Percentiles rank a stretch among this genome's conserved stretches.
phyloP scores from a whole-genome alignment of 176 grass and related monocot genomes.

The Cenchrus americanus region DNA sequence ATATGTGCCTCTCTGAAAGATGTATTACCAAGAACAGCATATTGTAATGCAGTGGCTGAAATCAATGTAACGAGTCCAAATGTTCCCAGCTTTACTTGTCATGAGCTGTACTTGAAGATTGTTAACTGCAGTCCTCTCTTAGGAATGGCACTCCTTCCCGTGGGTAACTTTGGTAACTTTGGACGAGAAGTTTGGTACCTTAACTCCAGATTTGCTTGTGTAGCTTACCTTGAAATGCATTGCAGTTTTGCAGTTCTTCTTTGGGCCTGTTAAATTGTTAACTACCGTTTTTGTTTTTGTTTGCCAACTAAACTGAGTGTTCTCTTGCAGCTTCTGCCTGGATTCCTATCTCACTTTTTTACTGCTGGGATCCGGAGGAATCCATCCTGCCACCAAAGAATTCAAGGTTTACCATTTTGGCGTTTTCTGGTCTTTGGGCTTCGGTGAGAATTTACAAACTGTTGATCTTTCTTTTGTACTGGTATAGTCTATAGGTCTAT shows the following conservation, averaged over 20 bases:
- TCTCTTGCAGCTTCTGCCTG: slow-evolving; percentile 38
- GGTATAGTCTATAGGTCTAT: slow-evolving; percentile 17
- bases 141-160: background rate
- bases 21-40: background rate
- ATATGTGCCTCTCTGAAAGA: background rate
- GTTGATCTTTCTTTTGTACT: slow-evolving; percentile 24
- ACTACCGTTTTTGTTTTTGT: background rate
- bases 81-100: background rate
- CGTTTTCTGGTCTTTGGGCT: background rate
- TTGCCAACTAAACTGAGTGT: slow-evolving; percentile 6
- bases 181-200: slow-evolving; percentile 15
- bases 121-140: background rate
- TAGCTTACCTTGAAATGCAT: background rate
- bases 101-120: background rate
- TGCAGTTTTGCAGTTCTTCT: slow-evolving; percentile 1
- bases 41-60: background rate
- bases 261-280: background rate
- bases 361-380: slow-evolving; percentile 3
- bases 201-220: slow-evolving; percentile 9
- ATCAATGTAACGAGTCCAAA: background rate
- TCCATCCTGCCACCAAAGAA: slow-evolving; percentile 10
- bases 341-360: slow-evolving; percentile 11
- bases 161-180: background rate
- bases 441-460: background rate
- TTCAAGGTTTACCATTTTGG: slow-evolving; percentile 13